phyloP scores from a whole-genome alignment of 169 alveolate genomes.

The Plasmodium gaboni region DNA sequence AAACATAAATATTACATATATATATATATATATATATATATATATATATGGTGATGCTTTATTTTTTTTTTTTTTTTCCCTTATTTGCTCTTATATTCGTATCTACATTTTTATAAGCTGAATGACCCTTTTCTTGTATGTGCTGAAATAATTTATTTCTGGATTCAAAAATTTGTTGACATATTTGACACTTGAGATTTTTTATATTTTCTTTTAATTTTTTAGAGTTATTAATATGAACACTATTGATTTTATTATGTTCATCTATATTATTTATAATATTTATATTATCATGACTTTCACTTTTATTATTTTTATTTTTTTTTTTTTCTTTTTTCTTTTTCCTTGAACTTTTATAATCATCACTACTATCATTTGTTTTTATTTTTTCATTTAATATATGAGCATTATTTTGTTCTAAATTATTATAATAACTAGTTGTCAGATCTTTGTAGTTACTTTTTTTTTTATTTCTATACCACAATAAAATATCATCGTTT shows the following conservation, averaged over 20 bases:
- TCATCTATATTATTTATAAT: not conserved
- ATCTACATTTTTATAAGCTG: constrained; percentile 48
- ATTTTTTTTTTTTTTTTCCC: constrained; percentile 1
- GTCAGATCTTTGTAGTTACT: not conserved
- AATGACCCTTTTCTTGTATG: constrained; percentile 77
- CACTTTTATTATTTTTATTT: not conserved
- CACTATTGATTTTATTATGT: not conserved
- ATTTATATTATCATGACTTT: not conserved
- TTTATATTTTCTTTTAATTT: constrained; percentile 39
- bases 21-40: constrained; percentile 13
- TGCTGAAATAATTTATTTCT: constrained; percentile 80
- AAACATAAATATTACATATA: not conserved
- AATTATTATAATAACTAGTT: not conserved
- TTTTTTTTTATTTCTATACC: constrained; percentile 17
- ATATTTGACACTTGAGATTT: constrained; percentile 20
- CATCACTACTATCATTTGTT: constrained; percentile 13
- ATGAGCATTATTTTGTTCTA: not conserved
- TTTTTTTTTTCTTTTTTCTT: constrained; percentile 29
- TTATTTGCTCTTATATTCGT: constrained; percentile 7
- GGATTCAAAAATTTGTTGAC: constrained; percentile 65
- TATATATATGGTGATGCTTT: not conserved
- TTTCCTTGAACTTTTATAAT: constrained; percentile 10
- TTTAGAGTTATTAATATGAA: not conserved
- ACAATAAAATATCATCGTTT: constrained; percentile 26
- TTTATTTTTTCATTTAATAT: not conserved